Evolutionary conservation across 345 rosid species (phyloP).

Genomic region (Corchorus olitorius): DNA sequence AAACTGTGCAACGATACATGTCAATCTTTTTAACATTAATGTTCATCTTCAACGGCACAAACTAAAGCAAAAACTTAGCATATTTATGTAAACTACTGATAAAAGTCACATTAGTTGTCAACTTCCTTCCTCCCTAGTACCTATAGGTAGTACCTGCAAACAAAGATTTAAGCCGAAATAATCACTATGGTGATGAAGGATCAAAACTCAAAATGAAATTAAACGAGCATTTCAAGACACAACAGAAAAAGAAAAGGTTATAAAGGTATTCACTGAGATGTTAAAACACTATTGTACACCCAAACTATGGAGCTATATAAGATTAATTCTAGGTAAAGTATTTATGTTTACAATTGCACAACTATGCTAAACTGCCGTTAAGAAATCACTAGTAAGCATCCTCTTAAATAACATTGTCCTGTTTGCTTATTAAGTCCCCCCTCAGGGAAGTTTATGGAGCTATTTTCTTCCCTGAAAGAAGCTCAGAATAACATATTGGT

Average conservation of each 20-base stretch:
- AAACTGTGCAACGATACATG: neutral
- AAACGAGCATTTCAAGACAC: neutral
- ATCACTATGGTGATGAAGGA: neutral
- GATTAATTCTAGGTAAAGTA: too few species aligned
- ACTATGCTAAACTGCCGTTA: too few species aligned
- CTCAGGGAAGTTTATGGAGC: too few species aligned
- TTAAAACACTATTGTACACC: neutral
- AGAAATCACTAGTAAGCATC: too few species aligned
- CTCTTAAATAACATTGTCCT: too few species aligned
- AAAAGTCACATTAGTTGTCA: neutral
- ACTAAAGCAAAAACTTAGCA: neutral
- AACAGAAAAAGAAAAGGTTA: neutral
- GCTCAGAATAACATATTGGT: too few species aligned
- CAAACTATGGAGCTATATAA: neutral
- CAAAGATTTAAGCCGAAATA: neutral
- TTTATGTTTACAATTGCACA: too few species aligned
- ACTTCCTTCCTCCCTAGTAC: neutral
- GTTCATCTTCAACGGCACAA: neutral
- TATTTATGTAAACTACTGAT: neutral
- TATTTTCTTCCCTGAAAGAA: too few species aligned
- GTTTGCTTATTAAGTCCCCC: too few species aligned
- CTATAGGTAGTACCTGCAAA: constrained; percentile 12
- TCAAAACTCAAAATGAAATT: neutral
- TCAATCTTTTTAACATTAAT: neutral
- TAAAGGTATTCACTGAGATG: neutral